A percentile compares a stretch with the other conserved stretches of the same genome.
Evolutionary conservation across 495 filamentous ascomycete genomes (phyloP).

Genomic region (Chaetomium tenue): DNA sequence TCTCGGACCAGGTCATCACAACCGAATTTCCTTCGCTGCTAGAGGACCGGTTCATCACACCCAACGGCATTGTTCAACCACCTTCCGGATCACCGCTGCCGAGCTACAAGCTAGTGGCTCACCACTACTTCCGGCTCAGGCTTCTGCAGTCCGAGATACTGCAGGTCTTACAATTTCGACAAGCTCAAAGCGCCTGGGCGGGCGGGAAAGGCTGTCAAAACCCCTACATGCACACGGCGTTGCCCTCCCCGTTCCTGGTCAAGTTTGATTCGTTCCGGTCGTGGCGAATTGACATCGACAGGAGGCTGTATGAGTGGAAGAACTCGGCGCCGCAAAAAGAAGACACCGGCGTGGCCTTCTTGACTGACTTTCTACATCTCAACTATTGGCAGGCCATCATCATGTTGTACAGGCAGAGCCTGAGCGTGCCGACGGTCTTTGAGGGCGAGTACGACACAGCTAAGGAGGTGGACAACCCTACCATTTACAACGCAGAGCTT

Average conservation of each 20-base stretch:
- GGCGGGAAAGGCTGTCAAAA: slow-evolving; percentile 59
- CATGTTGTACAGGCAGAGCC: slow-evolving; percentile 88
- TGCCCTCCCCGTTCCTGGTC: slow-evolving; percentile 80
- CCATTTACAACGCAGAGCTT: slow-evolving; percentile 49
- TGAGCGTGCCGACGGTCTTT: slow-evolving; percentile 81
- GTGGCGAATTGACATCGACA: slow-evolving; percentile 87
- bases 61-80: slow-evolving; percentile 64
- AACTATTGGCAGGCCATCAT: slow-evolving; percentile 99
- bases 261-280: slow-evolving; percentile 81
- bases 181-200: slow-evolving; percentile 62
- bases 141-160: slow-evolving; percentile 93
- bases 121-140: slow-evolving; percentile 90
- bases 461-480: slow-evolving; percentile 53
- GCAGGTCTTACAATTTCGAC: slow-evolving; percentile 87
- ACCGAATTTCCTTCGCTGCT: slow-evolving; percentile 87
- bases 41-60: slow-evolving; percentile 88
- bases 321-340: slow-evolving; percentile 69
- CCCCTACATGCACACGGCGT: slow-evolving; percentile 70
- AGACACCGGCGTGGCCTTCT: slow-evolving; percentile 83
- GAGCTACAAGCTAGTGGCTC: slow-evolving; percentile 83
- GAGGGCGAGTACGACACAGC: slow-evolving; percentile 73
- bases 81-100: slow-evolving; percentile 50
- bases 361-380: slow-evolving; percentile 79
- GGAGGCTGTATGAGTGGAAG: slow-evolving; percentile 82
- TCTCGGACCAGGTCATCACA: slow-evolving; percentile 90